Evolutionary conservation across 345 rosid genomes (phyloP), one percentile per base, ranked within the genome.

Genomic region (Brassica cretica): DNA sequence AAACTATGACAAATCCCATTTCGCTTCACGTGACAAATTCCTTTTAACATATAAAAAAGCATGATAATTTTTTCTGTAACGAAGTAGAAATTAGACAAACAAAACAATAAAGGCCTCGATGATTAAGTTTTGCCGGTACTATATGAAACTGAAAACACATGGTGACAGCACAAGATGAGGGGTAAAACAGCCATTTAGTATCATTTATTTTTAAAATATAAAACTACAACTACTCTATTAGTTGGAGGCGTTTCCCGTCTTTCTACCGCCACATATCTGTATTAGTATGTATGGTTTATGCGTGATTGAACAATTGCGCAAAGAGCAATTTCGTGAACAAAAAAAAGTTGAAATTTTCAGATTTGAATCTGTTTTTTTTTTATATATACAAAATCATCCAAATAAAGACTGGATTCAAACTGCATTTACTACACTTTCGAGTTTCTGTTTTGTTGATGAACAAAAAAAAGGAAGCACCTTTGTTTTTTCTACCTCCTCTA

Each of bases 331-430:
- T 66, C 21, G 19, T 11, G 68, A 10, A 69, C 24, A 19, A 39
- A 39, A 37, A 9, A 35, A 32, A 64, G 8, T 37, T 29, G 16
- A 29, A 64, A 27, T 15, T 55, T 76, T 12, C 16, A 67, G 64
- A 61, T 60, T 41, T 16, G 4, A 62, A 35, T 69, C 0, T 19
- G 33, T 63, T 79, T 35, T 69, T 74, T 21, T 74, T 51, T 14
- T 75, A 80, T 80, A 35, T 80, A 71, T 61, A 56, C 56, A 53
- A 56, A 79, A 70, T 18, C 70, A 71, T 44, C 56, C 59, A 75
- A 80, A 75, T 24, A 30, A 73, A 78, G 6, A 65, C 75, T 0
- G 10, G 51, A 56, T n/a, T 44, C 58, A 70, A 64, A 76, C 58
- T 63, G 73, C 65, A 51, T 61, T 46, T 68, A 79, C 37, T 49